Evolutionary conservation across 2,329 filamentous ascomycete genomes (phyloP).

Genomic region (Colletotrichum theobromicola): DNA sequence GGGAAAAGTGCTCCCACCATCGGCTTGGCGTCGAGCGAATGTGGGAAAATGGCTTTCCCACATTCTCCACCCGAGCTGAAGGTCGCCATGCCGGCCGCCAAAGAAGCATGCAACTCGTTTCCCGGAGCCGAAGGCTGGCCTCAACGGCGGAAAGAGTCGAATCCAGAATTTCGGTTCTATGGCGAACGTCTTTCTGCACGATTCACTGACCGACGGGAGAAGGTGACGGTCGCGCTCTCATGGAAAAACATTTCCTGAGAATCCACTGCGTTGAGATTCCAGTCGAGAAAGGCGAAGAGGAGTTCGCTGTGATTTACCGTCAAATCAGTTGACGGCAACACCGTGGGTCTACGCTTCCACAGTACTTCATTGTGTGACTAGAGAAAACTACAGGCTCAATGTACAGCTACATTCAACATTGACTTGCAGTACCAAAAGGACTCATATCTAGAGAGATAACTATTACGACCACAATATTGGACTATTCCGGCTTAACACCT

Average conservation of each 20-base stretch:
- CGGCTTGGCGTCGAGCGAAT: neutral
- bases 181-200: neutral
- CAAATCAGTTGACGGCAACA: no score
- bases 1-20: neutral
- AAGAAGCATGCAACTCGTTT: neutral
- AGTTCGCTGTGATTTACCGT: no score
- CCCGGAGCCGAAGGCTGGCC: neutral
- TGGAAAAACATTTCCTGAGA: neutral
- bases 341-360: no score
- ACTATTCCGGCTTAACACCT: neutral
- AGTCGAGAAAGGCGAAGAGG: no score
- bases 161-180: neutral
- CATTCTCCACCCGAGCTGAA: neutral
- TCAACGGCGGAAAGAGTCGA: neutral
- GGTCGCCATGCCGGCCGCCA: neutral
- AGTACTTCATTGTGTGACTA: neutral
- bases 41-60: neutral
- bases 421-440: neutral
- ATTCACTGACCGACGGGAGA: no score
- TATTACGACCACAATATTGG: neutral
- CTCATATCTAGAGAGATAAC: neutral
- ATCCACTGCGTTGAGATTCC: neutral
- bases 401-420: no score
- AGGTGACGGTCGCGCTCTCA: neutral
- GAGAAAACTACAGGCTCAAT: neutral